Evolutionary conservation across 2,329 filamentous ascomycete species (phyloP).

Genomic region (Aspergillus latus): DNA sequence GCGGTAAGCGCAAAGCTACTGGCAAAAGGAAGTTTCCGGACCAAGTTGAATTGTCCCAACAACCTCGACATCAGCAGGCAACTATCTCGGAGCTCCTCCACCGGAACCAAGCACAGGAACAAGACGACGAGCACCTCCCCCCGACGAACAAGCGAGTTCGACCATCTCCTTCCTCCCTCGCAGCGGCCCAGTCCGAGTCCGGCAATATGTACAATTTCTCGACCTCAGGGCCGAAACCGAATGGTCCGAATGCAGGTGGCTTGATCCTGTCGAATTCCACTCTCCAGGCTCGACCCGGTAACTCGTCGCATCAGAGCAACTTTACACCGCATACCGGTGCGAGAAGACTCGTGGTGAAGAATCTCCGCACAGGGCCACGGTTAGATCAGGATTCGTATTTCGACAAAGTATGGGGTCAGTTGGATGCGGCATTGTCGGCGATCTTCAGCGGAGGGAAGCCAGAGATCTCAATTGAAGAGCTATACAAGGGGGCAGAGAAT

Average conservation of each 20-base stretch:
- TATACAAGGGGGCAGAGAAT: slow-evolving; percentile 90
- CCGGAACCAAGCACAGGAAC: slow-evolving; percentile 27
- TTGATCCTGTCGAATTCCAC: slow-evolving; percentile 30
- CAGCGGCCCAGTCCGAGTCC: slow-evolving; percentile 26
- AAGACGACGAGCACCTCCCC: slow-evolving; percentile 28
- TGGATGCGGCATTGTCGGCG: slow-evolving; percentile 69
- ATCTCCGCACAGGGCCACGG: slow-evolving; percentile 67
- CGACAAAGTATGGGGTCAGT: slow-evolving; percentile 68
- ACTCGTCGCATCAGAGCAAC: slow-evolving; percentile 39
- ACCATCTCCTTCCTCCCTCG: slow-evolving; percentile 17
- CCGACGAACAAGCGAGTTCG: slow-evolving; percentile 46
- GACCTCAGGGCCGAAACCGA: slow-evolving; percentile 38
- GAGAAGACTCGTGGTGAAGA: slow-evolving; percentile 91
- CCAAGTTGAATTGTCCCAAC: slow-evolving; percentile 34
- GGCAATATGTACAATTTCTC: slow-evolving; percentile 58
- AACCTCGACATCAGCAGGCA: slow-evolving; percentile 37
- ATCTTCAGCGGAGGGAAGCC: slow-evolving; percentile 69
- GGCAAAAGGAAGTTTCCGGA: slow-evolving; percentile 44
- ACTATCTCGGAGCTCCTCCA: slow-evolving; percentile 50
- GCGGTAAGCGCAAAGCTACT: slow-evolving; percentile 45
- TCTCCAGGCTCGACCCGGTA: slow-evolving; percentile 27
- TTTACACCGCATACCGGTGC: slow-evolving; percentile 76
- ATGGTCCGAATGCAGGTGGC: slow-evolving; percentile 47
- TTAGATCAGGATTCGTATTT: slow-evolving; percentile 75
- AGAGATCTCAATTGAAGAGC: slow-evolving; percentile 74